Base-by-base conservation (phyloP, 106 monocot species). In the Amphibolis antarctica region DNA sequence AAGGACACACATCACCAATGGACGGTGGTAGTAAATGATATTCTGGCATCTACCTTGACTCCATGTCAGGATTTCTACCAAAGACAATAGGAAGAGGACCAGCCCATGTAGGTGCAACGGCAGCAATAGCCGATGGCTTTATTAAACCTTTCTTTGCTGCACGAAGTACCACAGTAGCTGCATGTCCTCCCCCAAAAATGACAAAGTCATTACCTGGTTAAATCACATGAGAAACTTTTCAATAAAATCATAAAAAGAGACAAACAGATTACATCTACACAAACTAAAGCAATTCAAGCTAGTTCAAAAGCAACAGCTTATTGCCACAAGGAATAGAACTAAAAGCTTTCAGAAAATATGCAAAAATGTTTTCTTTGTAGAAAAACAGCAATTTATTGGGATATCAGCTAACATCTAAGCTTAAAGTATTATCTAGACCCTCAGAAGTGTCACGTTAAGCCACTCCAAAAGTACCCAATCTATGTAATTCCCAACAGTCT, bases 11-110 rank as follows among this genome's bases (percentile, higher is more conserved):
- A 53, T 17, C 23, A 53, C 53, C 4, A 65, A 4, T 28, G 18
- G 27, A 20, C 18, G 10, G 1, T 28, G 51, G 11, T 17, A 28
- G 15, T 27, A 50, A 50, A 49, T 4, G 11, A 14, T 21, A 18
- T 53, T 36, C 28, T 46, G 24, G 27, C 11, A 78, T 18, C 23
- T 78, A 94, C 89, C 89, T 89, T 45, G 86, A 79, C 66, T 94
- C 93, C 89, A 94, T 94, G 53, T 69, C 67, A 60, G 94, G 86
- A 71, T 70, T 65, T 17, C 89, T 83, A 62, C 94, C 89, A 69
- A 96, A 96, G 52, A 96, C 94, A 60, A 96, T 96, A 28, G 89
- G 94, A 63, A 96, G 86, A 27, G 94, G 94, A 30, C 94, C 89
- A 55, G 86, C 77, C 94, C 94, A 96, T 52, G 94, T 96, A 72